Conservation (phyloP, 306 rosid species). For the Hippophae gyantsensis region DNA sequence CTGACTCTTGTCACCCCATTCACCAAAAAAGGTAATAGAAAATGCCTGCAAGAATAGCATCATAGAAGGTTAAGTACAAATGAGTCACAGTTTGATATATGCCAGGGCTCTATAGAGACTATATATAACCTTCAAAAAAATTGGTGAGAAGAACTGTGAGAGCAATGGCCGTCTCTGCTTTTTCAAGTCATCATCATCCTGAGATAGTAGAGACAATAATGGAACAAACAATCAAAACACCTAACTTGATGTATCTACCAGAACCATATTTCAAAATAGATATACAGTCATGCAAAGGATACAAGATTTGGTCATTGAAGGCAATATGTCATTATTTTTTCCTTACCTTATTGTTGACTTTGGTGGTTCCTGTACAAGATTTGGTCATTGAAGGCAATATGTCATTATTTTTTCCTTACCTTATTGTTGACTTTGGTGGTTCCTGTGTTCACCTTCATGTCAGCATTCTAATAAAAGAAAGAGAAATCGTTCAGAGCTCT, state of each 20-base stretch:
- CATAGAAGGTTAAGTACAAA: constrained; percentile 15
- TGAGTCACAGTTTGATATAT: constrained; percentile 4
- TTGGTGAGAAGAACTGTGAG: constrained; percentile 68
- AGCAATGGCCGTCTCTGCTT: constrained; percentile 50
- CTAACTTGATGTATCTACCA: not conserved
- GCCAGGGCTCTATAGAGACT: constrained; percentile 5
- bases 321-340: not conserved
- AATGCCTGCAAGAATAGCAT: constrained; percentile 53
- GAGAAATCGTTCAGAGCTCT: constrained; percentile 20
- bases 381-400: not conserved
- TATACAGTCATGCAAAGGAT: not conserved
- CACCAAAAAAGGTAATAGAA: constrained; percentile 92
- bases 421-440: constrained; percentile 41
- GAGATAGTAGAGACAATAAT: constrained; percentile 14
- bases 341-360: constrained; percentile 54
- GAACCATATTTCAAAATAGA: not conserved
- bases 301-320: not conserved
- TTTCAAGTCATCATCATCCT: constrained; percentile 63
- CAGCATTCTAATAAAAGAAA: constrained; percentile 24
- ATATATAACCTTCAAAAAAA: constrained; percentile 56
- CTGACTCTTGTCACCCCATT: constrained; percentile 99
- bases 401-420: constrained; percentile 30
- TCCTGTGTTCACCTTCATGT: constrained; percentile 43
- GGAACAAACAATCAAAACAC: not conserved
- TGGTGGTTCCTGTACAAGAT: constrained; percentile 23